Evolutionary conservation across 139 green algal genomes (phyloP).

Genomic region (Mesostigma viride): DNA sequence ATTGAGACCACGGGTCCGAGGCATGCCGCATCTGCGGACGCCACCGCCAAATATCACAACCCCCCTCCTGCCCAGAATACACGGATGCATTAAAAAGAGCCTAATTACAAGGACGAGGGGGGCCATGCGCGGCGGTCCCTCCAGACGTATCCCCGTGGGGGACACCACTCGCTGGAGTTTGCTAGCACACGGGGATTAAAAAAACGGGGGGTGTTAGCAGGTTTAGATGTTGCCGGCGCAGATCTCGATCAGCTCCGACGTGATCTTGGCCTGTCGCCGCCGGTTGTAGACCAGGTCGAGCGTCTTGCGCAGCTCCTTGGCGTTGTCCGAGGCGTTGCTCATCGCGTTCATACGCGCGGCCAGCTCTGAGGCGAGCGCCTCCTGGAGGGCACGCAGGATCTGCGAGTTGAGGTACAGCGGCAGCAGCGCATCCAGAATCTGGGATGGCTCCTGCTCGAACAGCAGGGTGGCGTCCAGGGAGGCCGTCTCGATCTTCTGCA

Average conservation of each 20-base stretch:
- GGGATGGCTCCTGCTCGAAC: slow-evolving; percentile 96
- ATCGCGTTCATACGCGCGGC: slow-evolving; percentile 99
- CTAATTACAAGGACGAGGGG: too few relatives aligned
- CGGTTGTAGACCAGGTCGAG: slow-evolving; percentile 88
- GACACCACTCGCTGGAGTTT: too few relatives aligned
- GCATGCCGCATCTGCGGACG: too few relatives aligned
- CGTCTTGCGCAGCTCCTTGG: slow-evolving; percentile 78
- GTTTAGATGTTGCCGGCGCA: too few relatives aligned
- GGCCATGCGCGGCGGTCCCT: too few relatives aligned
- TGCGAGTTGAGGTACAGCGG: slow-evolving; percentile 95
- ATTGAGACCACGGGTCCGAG: too few relatives aligned
- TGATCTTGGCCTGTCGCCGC: slow-evolving; percentile 87
- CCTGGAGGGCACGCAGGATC: slow-evolving; percentile 64
- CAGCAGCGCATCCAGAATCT: slow-evolving; percentile 97
- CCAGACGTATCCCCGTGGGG: too few relatives aligned
- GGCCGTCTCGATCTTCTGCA: slow-evolving; percentile 42
- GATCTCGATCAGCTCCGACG: slow-evolving; percentile 77
- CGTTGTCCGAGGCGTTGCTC: slow-evolving; percentile 91
- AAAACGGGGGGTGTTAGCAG: too few relatives aligned
- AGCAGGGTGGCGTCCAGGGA: slow-evolving; percentile 77
- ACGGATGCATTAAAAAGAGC: too few relatives aligned
- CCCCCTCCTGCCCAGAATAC: too few relatives aligned
- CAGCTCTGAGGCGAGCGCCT: slow-evolving; percentile 92
- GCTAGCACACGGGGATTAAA: too few relatives aligned
- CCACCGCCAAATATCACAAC: too few relatives aligned